A percentile compares a stretch with the other conserved stretches of the same genome.
Evolutionary conservation across 305 asterid genomes (phyloP).

Genomic region (Plantago coronopus): DNA sequence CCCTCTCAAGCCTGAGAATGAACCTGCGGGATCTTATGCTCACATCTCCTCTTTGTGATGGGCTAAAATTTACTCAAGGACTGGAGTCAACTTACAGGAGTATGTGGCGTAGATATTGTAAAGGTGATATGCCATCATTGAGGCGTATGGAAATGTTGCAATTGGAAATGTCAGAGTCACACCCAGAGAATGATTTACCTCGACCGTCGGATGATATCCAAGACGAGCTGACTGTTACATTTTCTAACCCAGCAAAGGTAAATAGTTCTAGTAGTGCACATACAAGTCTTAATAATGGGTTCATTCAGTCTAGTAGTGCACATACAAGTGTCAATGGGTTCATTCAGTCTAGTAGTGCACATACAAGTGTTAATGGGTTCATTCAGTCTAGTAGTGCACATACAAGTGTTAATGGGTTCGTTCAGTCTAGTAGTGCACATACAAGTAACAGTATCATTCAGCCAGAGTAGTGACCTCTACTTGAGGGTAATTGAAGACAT

Average conservation of each 20-base stretch:
- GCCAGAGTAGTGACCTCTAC: constrained; percentile 9
- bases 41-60: constrained; percentile 83
- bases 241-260: constrained; percentile 28
- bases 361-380: constrained; percentile 48
- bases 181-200: constrained; percentile 20
- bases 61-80: constrained; percentile 56
- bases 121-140: constrained; percentile 79
- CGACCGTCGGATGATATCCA: constrained; percentile 26
- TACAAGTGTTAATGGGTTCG: constrained; percentile 47
- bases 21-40: constrained; percentile 74
- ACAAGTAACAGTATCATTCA: too few species aligned
- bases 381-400: constrained; percentile 22
- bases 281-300: constrained; percentile 57
- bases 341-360: constrained; percentile 22
- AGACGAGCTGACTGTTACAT: constrained; percentile 32
- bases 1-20: constrained; percentile 76
- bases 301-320: constrained; percentile 27
- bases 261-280: constrained; percentile 28
- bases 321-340: constrained; percentile 49
- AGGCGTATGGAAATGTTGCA: constrained; percentile 56
- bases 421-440: constrained; percentile 27
- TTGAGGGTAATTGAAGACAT: constrained; percentile 17
- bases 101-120: constrained; percentile 88
- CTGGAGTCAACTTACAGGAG: constrained; percentile 67
- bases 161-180: constrained; percentile 41